Evolutionary conservation across 495 filamentous ascomycete genomes (phyloP), one percentile per base, ranked within the genome.

Genomic region (Penicillium cosmopolitanum): DNA sequence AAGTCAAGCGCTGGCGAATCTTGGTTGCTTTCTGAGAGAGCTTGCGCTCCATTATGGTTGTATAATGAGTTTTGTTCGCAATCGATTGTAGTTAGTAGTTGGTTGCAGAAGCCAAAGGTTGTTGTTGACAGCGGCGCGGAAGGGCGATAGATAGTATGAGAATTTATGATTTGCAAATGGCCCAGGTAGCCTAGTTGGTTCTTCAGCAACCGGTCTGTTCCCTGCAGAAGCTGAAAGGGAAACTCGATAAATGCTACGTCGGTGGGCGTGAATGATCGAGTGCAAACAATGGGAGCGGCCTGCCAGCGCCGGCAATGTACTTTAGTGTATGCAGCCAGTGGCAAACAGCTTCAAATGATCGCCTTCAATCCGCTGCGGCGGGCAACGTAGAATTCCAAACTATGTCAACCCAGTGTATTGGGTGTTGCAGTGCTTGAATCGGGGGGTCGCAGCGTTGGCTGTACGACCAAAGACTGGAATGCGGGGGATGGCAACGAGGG

Each of bases 1-100:
- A 68, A 8, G 57, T 52, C n/a, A 71, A 58, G 36, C 66, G 66
- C 9, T 58, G 61, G 50, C 68, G 68, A 51, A 68, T 71, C 34
- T 60, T 56, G 28, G 48, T 47, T n/a, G 68, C 61, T 50, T 65
- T 71, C 33, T 58, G 34, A 25, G 68, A 71, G 46, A 65, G 63
- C 28, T 63, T 71, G 58, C 58, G 66, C 44, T 71, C 68, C 68
- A 71, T 71, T 1, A 50, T 57, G 18, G 6, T 44, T 6, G 46
- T 33, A 31, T 33, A 28, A 38, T 19, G 43, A 35, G 19, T 4
- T 31, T 31, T 6, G 28, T 31, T 31, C 8, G 28, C 28, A 31
- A 44, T 11, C n/a, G 18, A 19, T 34, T 25, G 15, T 56, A 10
- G 21, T 35, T 13, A 23, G 3, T 12, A 35, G 44, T 31, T 31